phyloP scores from a whole-genome alignment of 2,329 filamentous ascomycete genomes.

The Hymenoscyphus scutula region DNA sequence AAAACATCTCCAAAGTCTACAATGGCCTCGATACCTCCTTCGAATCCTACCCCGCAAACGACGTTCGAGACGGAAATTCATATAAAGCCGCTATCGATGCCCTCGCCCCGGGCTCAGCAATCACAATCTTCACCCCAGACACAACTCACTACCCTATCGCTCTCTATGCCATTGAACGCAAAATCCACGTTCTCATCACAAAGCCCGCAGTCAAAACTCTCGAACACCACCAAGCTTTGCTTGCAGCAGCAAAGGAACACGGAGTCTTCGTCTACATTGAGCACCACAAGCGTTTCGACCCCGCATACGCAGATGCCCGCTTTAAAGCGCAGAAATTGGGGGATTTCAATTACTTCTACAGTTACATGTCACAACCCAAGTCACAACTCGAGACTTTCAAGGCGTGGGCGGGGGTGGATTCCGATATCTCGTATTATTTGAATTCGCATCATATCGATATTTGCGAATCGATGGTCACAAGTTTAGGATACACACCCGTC shows the following conservation, averaged over 20 bases:
- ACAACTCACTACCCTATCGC: conserved; percentile 91
- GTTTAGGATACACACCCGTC: conserved; percentile 68
- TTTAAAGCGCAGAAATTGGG: conserved; percentile 74
- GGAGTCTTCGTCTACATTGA: conserved; percentile 90
- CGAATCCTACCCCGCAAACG: conserved; percentile 75
- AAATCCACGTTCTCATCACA: conserved; percentile 88
- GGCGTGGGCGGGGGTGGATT: conserved; percentile 70
- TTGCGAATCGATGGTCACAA: conserved; percentile 84
- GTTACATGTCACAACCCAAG: conserved; percentile 53
- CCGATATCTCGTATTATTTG: conserved; percentile 93
- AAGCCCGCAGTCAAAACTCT: conserved; percentile 90
- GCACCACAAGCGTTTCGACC: conserved; percentile 96
- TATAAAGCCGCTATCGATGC: conserved; percentile 89
- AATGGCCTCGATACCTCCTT: conserved; percentile 87
- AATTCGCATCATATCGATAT: conserved; percentile 95
- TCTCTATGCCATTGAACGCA: conserved; percentile 83
- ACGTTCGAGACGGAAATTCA: conserved; percentile 69
- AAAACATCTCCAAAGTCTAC: conserved; percentile 86
- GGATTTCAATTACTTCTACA: conserved; percentile 98
- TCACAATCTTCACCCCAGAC: conserved; percentile 95
- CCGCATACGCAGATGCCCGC: conserved; percentile 84
- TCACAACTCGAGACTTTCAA: conserved; percentile 35
- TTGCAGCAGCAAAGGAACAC: conserved; percentile 68
- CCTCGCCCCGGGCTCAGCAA: conserved; percentile 76
- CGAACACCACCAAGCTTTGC: conserved; percentile 72